phyloP scores from a whole-genome alignment of 2,329 filamentous ascomycete genomes.

The Corynespora cassiicola region DNA sequence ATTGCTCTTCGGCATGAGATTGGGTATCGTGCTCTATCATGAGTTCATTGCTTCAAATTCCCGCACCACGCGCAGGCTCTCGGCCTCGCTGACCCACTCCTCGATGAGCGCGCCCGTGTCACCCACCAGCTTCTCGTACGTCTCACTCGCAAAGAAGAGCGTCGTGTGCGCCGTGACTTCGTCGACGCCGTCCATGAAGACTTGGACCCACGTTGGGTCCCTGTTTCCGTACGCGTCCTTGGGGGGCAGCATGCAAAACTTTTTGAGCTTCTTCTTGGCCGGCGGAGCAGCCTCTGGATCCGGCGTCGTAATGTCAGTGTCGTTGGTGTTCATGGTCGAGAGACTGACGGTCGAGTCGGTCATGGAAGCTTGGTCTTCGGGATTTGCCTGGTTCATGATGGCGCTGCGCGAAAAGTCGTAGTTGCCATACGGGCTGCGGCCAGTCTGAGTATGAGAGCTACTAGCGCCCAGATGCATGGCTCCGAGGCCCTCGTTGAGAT shows the following conservation, averaged over 20 bases:
- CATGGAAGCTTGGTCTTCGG: slow-evolving; percentile 28
- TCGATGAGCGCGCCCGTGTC: slow-evolving; percentile 73
- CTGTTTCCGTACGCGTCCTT: slow-evolving; percentile 61
- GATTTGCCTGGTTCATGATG: slow-evolving; percentile 33
- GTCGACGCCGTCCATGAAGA: slow-evolving; percentile 84
- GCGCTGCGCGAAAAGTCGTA: slow-evolving; percentile 39
- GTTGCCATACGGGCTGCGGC: slow-evolving; percentile 25
- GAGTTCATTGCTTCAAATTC: slow-evolving; percentile 30
- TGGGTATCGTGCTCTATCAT: too few species aligned
- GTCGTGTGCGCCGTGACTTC: slow-evolving; percentile 86
- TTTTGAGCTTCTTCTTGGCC: slow-evolving; percentile 65
- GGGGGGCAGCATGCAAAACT: slow-evolving; percentile 79
- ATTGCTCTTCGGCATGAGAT: too few species aligned
- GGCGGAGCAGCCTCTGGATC: slow-evolving; percentile 20
- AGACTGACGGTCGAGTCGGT: slow-evolving; percentile 27
- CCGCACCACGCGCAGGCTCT: slow-evolving; percentile 35
- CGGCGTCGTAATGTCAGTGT: slow-evolving; percentile 6
- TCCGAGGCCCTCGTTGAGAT: slow-evolving; percentile 27
- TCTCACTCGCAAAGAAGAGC: slow-evolving; percentile 75
- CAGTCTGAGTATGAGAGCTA: slow-evolving; percentile 4
- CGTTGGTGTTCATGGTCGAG: slow-evolving; percentile 22
- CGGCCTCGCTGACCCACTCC: slow-evolving; percentile 72
- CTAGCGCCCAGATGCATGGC: slow-evolving; percentile 24
- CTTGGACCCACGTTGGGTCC: slow-evolving; percentile 77
- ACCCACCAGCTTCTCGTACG: slow-evolving; percentile 79